Conservation (phyloP, 1,284 basidiomycete genomes). For the Pseudozyma thailandica region DNA sequence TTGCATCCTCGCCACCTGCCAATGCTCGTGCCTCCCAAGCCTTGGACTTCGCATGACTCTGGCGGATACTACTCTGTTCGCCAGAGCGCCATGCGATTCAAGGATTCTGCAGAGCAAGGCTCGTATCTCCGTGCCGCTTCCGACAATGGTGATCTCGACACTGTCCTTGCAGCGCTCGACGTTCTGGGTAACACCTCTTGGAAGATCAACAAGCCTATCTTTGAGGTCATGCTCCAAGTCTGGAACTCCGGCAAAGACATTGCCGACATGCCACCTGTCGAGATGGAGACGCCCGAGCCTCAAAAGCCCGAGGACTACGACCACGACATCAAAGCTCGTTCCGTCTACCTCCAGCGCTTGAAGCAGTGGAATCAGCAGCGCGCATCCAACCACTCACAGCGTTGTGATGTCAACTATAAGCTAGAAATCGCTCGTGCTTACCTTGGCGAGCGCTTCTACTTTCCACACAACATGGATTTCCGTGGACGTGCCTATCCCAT, state of each 20-base stretch:
- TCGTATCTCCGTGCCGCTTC: slow-evolving; percentile 83
- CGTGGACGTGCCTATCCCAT: slow-evolving; percentile 96
- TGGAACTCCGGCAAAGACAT: slow-evolving; percentile 78
- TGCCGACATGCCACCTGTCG: slow-evolving; percentile 69
- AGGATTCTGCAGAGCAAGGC: slow-evolving; percentile 87
- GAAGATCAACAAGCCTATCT: slow-evolving; percentile 83
- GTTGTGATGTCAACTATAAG: slow-evolving; percentile 96
- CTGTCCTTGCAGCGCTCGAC: slow-evolving; percentile 88
- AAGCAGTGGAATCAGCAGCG: slow-evolving; percentile 71
- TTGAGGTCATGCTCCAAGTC: slow-evolving; percentile 77
- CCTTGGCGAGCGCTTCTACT: slow-evolving; percentile 85
- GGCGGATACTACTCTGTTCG: slow-evolving; percentile 79
- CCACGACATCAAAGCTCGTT: slow-evolving; percentile 77
- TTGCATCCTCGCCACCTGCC: slow-evolving; percentile 93
- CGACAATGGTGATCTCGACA: slow-evolving; percentile 79
- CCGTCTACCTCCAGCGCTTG: slow-evolving; percentile 74
- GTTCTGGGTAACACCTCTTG: slow-evolving; percentile 91
- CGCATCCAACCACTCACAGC: slow-evolving; percentile 76
- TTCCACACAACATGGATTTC: slow-evolving; percentile 98
- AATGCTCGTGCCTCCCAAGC: slow-evolving; percentile 91
- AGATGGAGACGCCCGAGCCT: slow-evolving; percentile 70
- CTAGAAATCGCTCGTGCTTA: slow-evolving; percentile 95
- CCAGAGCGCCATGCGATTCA: slow-evolving; percentile 81
- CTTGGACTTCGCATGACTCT: slow-evolving; percentile 82
- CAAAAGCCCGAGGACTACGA: slow-evolving; percentile 75